Evolutionary conservation across 1,284 basidiomycete species (phyloP).

Genomic region (Pseudozyma flocculosa): DNA sequence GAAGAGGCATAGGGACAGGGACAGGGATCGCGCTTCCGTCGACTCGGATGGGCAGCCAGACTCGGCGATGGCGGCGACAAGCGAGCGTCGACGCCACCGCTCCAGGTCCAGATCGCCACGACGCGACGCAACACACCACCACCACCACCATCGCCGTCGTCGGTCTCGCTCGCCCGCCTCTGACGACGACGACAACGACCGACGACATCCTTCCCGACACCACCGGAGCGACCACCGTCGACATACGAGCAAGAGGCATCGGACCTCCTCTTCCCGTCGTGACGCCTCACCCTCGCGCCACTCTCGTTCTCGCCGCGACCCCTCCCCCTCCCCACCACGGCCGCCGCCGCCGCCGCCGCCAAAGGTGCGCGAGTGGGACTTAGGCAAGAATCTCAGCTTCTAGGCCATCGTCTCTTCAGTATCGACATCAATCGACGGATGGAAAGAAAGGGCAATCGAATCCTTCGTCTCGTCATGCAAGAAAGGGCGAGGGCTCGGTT

Average conservation of each 20-base stretch:
- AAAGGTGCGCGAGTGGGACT: constrained; percentile 26
- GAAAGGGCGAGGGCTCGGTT: too few species aligned
- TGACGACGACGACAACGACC: background rate
- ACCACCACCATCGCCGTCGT: too few species aligned
- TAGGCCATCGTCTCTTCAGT: too few species aligned
- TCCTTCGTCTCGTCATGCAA: too few species aligned
- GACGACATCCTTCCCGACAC: background rate
- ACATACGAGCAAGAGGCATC: background rate
- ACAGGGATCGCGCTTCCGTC: too few species aligned
- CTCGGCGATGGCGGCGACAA: too few species aligned
- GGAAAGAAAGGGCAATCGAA: too few species aligned
- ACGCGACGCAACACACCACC: too few species aligned
- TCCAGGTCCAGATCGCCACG: background rate
- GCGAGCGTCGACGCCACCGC: background rate
- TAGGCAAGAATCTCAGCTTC: constrained; percentile 16
- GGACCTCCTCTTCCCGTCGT: background rate
- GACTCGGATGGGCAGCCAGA: too few species aligned
- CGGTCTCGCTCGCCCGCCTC: background rate
- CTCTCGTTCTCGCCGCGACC: background rate
- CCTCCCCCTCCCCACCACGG: constrained; percentile 1
- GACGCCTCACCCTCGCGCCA: too few species aligned
- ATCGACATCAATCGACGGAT: too few species aligned
- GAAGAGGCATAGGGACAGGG: background rate
- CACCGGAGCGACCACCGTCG: too few species aligned
- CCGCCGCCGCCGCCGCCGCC: background rate